A percentile compares a stretch with the other conserved stretches of the same genome.
These are phyloP conservation scores for Penicillium maclennaniae DNA, from an alignment of 495 filamentous ascomycete genomes.

Conservation along the genomic window DNA sequence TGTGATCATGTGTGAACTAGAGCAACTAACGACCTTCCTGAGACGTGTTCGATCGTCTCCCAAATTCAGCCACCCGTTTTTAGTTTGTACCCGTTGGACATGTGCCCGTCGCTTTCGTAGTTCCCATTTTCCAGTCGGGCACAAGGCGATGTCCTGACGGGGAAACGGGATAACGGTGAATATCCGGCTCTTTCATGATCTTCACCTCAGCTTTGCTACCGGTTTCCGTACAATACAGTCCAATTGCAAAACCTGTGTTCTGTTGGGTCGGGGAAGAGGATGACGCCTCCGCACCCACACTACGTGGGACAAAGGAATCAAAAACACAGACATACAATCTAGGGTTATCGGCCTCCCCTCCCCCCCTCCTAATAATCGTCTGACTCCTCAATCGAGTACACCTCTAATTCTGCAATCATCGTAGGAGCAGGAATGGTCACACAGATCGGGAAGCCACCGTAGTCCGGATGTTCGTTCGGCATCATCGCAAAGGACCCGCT, in stretches of 20 bases:
- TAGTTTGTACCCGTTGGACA: neutral
- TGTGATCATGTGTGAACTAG: neutral
- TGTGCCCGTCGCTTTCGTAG: neutral
- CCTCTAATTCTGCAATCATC: conserved; percentile 44
- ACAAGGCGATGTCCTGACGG: neutral
- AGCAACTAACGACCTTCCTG: neutral
- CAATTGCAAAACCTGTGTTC: neutral
- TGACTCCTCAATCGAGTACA: conserved; percentile 35
- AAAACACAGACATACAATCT: neutral
- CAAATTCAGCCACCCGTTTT: neutral
- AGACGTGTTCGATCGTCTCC: conserved; percentile 2
- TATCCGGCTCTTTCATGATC: neutral
- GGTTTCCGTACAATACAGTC: neutral
- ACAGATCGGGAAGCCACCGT: conserved; percentile 48
- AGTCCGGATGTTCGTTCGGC: conserved; percentile 48
- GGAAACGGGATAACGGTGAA: neutral
- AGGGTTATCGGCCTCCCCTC: neutral
- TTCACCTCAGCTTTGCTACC: neutral
- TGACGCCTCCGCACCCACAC: neutral
- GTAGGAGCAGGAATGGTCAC: conserved; percentile 47
- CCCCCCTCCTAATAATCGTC: conserved; percentile 6
- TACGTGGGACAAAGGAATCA: neutral
- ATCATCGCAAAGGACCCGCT: conserved; percentile 45
- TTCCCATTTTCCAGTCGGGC: neutral
- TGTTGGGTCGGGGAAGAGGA: neutral